A percentile compares a stretch with the other conserved stretches of the same genome.
These are phyloP conservation scores for Naganishia sp. DNA, from an alignment of 1,284 basidiomycete genomes.

Conservation along the genomic window DNA sequence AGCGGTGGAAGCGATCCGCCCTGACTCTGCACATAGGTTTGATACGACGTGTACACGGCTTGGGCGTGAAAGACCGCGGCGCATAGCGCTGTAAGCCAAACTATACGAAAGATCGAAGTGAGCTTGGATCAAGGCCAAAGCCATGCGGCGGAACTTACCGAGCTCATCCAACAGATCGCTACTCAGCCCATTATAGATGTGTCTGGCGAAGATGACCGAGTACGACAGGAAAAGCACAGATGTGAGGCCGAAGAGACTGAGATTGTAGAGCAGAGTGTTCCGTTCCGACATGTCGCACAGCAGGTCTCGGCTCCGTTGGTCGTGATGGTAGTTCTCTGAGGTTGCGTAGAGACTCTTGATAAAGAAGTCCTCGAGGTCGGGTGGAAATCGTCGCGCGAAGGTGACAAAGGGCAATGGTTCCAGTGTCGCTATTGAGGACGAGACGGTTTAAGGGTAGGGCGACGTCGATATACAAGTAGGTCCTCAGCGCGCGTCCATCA, in stretches of 20 bases:
- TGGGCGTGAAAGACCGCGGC: conserved; percentile 21
- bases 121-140: not conserved
- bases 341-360: not conserved
- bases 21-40: conserved; percentile 14
- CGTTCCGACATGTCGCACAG: conserved; percentile 14
- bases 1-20: conserved; percentile 10
- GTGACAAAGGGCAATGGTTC: not conserved
- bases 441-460: not conserved
- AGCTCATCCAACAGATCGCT: conserved; percentile 24
- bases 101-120: not conserved
- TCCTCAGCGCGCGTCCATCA: no score
- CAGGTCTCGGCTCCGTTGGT: not conserved
- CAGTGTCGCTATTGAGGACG: not conserved
- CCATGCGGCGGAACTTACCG: not conserved
- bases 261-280: conserved; percentile 13
- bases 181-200: conserved; percentile 9
- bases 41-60: conserved; percentile 21
- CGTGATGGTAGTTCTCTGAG: no score
- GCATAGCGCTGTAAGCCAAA: conserved; percentile 18
- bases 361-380: not conserved
- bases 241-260: conserved; percentile 20
- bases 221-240: conserved; percentile 19
- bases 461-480: not conserved
- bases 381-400: not conserved
- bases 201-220: conserved; percentile 15